Conservation (phyloP, 257 asterid species). For the Penstemon eatonii region DNA sequence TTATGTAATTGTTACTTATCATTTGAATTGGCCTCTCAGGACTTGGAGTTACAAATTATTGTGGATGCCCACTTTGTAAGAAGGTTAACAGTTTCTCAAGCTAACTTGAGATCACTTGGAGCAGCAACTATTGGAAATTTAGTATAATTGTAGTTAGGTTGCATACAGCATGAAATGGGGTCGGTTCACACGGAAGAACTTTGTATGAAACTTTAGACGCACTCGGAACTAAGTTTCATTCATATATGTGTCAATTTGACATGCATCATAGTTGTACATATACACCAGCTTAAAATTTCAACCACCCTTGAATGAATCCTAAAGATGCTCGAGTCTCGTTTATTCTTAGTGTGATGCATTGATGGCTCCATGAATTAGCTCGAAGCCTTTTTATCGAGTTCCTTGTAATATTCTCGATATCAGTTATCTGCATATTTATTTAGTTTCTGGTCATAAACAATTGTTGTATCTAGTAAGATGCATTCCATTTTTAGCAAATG, state of each 20-base stretch:
- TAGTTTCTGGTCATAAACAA: neutral
- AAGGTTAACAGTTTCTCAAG: slow-evolving; percentile 4
- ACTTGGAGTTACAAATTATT: neutral
- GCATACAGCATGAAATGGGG: neutral
- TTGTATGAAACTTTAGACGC: neutral
- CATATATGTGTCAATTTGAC: neutral
- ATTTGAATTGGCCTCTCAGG: slow-evolving; percentile 1
- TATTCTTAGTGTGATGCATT: too few relatives aligned
- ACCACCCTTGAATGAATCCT: too few relatives aligned
- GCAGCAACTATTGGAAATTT: slow-evolving; percentile 4
- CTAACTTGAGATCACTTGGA: neutral
- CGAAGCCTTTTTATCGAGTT: too few relatives aligned
- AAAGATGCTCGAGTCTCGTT: too few relatives aligned
- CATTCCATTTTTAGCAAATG: neutral
- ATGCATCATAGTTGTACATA: neutral
- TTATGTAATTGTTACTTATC: slow-evolving; percentile 1
- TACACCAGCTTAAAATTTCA: too few relatives aligned
- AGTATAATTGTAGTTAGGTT: neutral
- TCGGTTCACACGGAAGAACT: slow-evolving; percentile 3
- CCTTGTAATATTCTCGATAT: too few relatives aligned
- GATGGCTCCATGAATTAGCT: too few relatives aligned
- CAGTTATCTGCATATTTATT: neutral
- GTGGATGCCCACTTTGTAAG: neutral
- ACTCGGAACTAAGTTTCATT: neutral
- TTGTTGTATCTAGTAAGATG: neutral